Conservation (phyloP, 805 yeast species). For the Candida nanaspora region DNA sequence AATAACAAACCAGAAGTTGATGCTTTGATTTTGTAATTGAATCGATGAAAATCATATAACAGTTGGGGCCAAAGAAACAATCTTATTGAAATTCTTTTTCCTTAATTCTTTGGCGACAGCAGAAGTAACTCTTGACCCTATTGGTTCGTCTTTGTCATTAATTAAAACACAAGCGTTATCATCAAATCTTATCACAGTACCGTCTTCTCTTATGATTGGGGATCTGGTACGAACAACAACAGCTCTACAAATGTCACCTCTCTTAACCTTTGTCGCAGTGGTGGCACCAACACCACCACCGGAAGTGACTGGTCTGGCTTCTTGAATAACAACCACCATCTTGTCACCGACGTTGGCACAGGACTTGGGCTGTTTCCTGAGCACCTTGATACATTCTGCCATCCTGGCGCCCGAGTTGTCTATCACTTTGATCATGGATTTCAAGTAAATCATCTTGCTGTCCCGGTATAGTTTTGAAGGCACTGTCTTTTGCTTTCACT, state of each 20-base stretch:
- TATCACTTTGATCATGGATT: slow-evolving; percentile 80
- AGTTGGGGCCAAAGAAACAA: slow-evolving; percentile 83
- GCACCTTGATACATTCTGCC: slow-evolving; percentile 93
- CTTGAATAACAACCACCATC: slow-evolving; percentile 89
- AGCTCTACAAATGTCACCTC: slow-evolving; percentile 94
- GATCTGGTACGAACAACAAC: slow-evolving; percentile 86
- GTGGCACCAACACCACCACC: slow-evolving; percentile 50
- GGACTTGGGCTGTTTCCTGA: slow-evolving; percentile 79
- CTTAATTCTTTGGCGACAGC: slow-evolving; percentile 89
- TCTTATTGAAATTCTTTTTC: slow-evolving; percentile 76
- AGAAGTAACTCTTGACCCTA: slow-evolving; percentile 87
- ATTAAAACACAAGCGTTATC: slow-evolving; percentile 96
- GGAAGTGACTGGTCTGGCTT: slow-evolving; percentile 71
- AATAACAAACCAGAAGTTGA: too few relatives aligned
- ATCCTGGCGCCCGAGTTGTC: slow-evolving; percentile 92
- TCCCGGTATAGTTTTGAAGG: background rate
- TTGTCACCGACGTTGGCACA: slow-evolving; percentile 86
- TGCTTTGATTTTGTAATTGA: too few relatives aligned
- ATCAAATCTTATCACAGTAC: slow-evolving; percentile 79
- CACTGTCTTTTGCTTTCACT: background rate
- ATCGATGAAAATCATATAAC: too few relatives aligned
- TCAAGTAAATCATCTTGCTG: slow-evolving; percentile 70
- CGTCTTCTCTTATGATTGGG: slow-evolving; percentile 72
- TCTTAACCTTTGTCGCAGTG: slow-evolving; percentile 74
- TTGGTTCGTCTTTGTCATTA: slow-evolving; percentile 84